Base-by-base conservation (phyloP, 2,329 filamentous ascomycete genomes). In the Aspergillus aculeatus region DNA sequence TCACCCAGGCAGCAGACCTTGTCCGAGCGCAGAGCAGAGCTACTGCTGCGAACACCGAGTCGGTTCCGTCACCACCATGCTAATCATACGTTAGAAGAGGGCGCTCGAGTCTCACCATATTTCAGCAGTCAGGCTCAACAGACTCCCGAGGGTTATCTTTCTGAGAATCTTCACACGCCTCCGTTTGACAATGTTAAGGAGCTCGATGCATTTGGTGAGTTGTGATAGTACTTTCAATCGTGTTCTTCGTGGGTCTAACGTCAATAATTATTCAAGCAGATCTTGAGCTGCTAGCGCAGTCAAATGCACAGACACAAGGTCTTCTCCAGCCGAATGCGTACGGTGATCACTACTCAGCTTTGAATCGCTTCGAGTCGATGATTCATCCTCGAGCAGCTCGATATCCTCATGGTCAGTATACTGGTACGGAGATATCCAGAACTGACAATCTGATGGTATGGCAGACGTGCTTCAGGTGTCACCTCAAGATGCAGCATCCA, bases 151-250 rank as follows among this genome's bases (percentile, higher is more conserved):
- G 47, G 3, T 10, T 54, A 53, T 21, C 5, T 21, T 16, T 24
- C 47, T 26, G 50, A 21, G 26, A 29, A 29, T 29, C 26, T 23
- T 5, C 53, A 59, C 14, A 41, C 57, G 16, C 49, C 10, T 32
- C 56, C 41, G 5, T 47, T 14, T 14, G 66, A 73, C 51, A 65
- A 70, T 32, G 71, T 74, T 31, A 32, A 68, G n/a, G 65, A 71
- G 7, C 71, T 83, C 12, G 81, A 84, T 72, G 76, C 76, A 3
- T 84, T 83, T 64, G 81, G 82, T 84, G n/a, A 5, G 38, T 19
- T n/a, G 65, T 65, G 74, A 63, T 24, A 5, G 19, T 55, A 12
- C n/a, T 29, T 5, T 31, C 31, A 24, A n/a, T 24, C 26, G 24
- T 24, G 48, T n/a, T 32, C 3, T 19, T n/a, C 26, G 10, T 26